Evolutionary conservation across 2,329 filamentous ascomycete species (phyloP), one percentile per base, ranked within the genome.

Genomic region (Eurotiales sp.): DNA sequence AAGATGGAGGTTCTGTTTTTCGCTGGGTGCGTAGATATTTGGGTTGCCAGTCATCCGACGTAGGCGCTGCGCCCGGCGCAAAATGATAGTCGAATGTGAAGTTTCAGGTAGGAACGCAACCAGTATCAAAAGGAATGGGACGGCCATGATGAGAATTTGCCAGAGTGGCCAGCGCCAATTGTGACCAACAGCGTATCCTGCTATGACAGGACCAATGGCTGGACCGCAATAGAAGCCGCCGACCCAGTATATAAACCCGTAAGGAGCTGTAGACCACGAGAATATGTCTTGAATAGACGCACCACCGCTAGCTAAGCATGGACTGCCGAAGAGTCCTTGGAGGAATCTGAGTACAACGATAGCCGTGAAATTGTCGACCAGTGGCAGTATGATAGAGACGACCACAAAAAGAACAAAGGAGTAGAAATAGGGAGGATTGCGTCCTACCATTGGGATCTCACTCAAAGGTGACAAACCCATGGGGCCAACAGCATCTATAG

Each of bases 381-480:
- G 65, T 0, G 84, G 81, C 0, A 84, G 81, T 0, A 85, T 84
- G 14, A 88, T 77, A 6, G 78, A 81, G 8, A 89, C 66, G 53
- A 88, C 76, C 42, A 86, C 80, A 63, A 88, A 89, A 19, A 88
- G 71, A 50, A 79, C 78, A 71, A 88, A 85, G 8, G 84, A 85
- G 56, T 80, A 64, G 34, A 86, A 78, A 66, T 89, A 89, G 5
- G 85, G 78, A 0, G 81, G 80, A 59, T 84, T 88, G 4, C 86
- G 76, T 2, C 86, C 86, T 46, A 88, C 78, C 39, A 75, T 63
- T 0, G 85, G 83, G 19, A 88, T 80, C 67, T 89, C 86, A 44
- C 76, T 80, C 37, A 88, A 66, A 0, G 86, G 86, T 0, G 82
- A 82, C 67, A 82, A 87, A 21, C 88, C 55, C 19, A 88, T 66